phyloP scores from a whole-genome alignment of 2,329 filamentous ascomycete genomes.

The Pseudocercospora vitis region DNA sequence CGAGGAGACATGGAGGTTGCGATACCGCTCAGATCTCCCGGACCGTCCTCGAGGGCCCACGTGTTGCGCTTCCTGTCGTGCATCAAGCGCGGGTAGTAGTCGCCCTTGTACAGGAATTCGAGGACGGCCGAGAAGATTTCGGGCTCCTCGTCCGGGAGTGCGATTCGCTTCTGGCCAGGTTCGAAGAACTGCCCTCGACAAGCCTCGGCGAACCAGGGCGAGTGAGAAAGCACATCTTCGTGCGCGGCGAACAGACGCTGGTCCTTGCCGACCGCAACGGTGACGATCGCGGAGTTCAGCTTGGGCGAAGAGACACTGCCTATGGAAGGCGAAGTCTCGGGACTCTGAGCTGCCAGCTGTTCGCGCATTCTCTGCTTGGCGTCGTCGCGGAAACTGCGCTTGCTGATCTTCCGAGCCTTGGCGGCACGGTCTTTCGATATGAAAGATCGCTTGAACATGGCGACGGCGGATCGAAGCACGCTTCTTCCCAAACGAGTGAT shows the following conservation, averaged over 20 bases:
- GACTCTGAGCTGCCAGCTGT: slow-evolving; percentile 64
- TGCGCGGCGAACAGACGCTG: slow-evolving; percentile 91
- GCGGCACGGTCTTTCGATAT: slow-evolving; percentile 79
- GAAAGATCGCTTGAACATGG: slow-evolving; percentile 94
- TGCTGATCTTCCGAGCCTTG: slow-evolving; percentile 72
- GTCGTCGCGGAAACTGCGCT: slow-evolving; percentile 74
- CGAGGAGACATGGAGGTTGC: slow-evolving; percentile 51
- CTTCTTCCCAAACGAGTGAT: slow-evolving; percentile 46
- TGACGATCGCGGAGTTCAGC: slow-evolving; percentile 74
- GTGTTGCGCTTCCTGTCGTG: slow-evolving; percentile 79
- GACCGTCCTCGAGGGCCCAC: slow-evolving; percentile 81
- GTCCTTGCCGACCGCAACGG: slow-evolving; percentile 78
- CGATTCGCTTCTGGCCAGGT: slow-evolving; percentile 67
- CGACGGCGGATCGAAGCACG: slow-evolving; percentile 27
- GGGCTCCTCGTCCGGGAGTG: slow-evolving; percentile 77
- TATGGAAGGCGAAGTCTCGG: slow-evolving; percentile 39
- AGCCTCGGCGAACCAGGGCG: slow-evolving; percentile 68
- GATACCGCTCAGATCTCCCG: slow-evolving; percentile 29
- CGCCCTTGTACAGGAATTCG: slow-evolving; percentile 95
- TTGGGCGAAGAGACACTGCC: slow-evolving; percentile 44
- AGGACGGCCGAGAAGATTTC: slow-evolving; percentile 91
- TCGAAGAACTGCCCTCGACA: slow-evolving; percentile 72
- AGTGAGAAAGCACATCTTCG: slow-evolving; percentile 84
- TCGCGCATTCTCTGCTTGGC: slow-evolving; percentile 85
- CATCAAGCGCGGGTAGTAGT: slow-evolving; percentile 87